Conservation (phyloP, 768 basidiomycete genomes). For the Scleroderma bovista region DNA sequence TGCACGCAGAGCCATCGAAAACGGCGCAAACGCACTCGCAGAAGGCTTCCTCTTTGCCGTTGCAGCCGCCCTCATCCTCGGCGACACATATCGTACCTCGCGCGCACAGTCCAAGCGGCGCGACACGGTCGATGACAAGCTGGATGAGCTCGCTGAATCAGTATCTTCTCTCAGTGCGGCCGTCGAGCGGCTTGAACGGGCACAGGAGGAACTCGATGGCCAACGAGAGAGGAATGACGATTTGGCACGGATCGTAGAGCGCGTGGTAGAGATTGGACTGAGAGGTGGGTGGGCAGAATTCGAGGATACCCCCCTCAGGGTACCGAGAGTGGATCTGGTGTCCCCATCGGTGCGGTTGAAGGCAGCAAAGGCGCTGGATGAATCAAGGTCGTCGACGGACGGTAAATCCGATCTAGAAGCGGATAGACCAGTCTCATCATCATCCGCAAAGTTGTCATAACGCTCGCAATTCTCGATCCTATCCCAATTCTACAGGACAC, state of each 20-base stretch:
- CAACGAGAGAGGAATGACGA: constrained; percentile 49
- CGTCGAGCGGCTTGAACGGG: constrained; percentile 35
- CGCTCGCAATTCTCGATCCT: too few relatives aligned
- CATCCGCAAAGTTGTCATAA: too few relatives aligned
- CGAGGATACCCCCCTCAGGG: constrained; percentile 49
- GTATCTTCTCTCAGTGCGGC: constrained; percentile 42
- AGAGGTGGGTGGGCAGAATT: constrained; percentile 62
- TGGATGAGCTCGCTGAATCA: constrained; percentile 49
- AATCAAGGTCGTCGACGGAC: too few relatives aligned
- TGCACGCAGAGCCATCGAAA: constrained; percentile 71
- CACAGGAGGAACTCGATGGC: constrained; percentile 38
- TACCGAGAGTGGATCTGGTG: constrained; percentile 36
- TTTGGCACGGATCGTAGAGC: constrained; percentile 57
- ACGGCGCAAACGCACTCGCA: constrained; percentile 77
- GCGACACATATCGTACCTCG: constrained; percentile 72
- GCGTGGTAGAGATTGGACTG: constrained; percentile 64
- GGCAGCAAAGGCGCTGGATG: too few relatives aligned
- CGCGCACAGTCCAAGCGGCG: constrained; percentile 65
- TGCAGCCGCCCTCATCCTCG: constrained; percentile 66
- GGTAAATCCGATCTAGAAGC: too few relatives aligned
- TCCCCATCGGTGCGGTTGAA: background rate
- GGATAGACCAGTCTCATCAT: too few relatives aligned
- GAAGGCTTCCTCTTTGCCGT: constrained; percentile 83
- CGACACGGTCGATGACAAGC: constrained; percentile 63
- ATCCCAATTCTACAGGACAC: too few relatives aligned